Base-by-base conservation (phyloP, 768 basidiomycete genomes). In the Lactarius trivialis region DNA sequence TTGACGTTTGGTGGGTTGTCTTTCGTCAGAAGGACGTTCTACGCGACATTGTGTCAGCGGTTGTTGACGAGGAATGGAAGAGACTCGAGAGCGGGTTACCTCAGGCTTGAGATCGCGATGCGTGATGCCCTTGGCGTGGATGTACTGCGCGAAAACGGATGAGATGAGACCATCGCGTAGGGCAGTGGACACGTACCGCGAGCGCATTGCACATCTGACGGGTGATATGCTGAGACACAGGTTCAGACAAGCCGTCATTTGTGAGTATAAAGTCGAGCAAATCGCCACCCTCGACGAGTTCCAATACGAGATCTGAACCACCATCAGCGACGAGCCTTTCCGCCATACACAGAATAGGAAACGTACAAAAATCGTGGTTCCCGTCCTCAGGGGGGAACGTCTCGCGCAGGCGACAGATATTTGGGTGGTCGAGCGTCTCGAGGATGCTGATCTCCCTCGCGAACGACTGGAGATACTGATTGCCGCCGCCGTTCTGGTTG, bases 91-190 rank as follows among this genome's bases (percentile, higher is more conserved):
- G 4, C 28, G 30, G 19, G 50, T 28, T 55, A 85, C 85, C 76
- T 91, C 89, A 1, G 96, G 95, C 73, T 97, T 97, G 50, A 98
- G 76, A 72, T 99, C 97, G 50, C 97, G 88, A 74, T 98, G 96
- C 0, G 93, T 82, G 50, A 99, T 86, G 17, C 87, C 88, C 69
- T 84, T 77, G 8, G 76, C 77, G 63, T 91, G 90, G 55, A 90
- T 84, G 67, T 89, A 91, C 79, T 79, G 60, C 1, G 7, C 2
- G 12, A 7, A 11, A 28, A 30, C 50, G 17, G 7, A 28, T 43
- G n/a, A 57, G 48, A 28, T 26, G 17, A 39, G 12, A 50, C 34
- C 28, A 28, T 45, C 14, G 45, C 15, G 2, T 36, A 26, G 57
- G 19, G 26, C 7, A 34, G 30, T 11, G 19, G 30, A 11, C 56